Evolutionary conservation across 805 yeast species (phyloP).

Genomic region (Candida yuanshanica): DNA sequence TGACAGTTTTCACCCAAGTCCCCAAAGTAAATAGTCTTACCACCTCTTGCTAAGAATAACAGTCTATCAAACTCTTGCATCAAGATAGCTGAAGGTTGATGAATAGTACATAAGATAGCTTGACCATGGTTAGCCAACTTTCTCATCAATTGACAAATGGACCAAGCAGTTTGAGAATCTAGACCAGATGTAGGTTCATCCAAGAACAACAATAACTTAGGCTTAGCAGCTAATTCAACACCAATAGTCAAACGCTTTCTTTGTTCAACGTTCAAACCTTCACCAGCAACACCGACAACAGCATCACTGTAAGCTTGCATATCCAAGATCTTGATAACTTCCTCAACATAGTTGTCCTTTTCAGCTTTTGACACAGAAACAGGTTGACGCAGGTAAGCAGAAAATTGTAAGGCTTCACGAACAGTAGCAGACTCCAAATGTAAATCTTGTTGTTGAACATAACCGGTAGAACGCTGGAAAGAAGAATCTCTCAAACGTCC

Average conservation of each 20-base stretch:
- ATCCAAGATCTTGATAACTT: constrained; percentile 55
- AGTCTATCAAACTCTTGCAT: constrained; percentile 75
- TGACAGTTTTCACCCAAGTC: constrained; percentile 57
- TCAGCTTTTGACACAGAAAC: constrained; percentile 42
- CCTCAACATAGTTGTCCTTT: constrained; percentile 61
- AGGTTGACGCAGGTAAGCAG: constrained; percentile 68
- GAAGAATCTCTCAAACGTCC: constrained; percentile 56
- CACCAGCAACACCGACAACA: constrained; percentile 69
- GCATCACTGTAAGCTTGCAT: constrained; percentile 66
- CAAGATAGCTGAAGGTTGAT: constrained; percentile 79
- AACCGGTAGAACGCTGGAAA: constrained; percentile 50
- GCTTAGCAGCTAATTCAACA: constrained; percentile 63
- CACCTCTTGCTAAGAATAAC: constrained; percentile 64
- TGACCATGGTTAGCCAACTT: constrained; percentile 56
- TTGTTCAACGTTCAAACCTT: constrained; percentile 60
- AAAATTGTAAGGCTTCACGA: constrained; percentile 62
- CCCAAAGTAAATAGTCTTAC: constrained; percentile 71
- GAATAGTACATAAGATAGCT: constrained; percentile 70
- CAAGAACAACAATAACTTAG: constrained; percentile 52
- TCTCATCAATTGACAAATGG: constrained; percentile 55
- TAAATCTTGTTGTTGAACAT: constrained; percentile 73
- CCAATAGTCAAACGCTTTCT: constrained; percentile 63
- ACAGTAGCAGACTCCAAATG: constrained; percentile 64
- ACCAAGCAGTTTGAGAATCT: constrained; percentile 66
- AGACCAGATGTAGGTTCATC: constrained; percentile 67